Percentiles rank a stretch among this genome's conserved stretches.
phyloP scores from a whole-genome alignment of 2,329 filamentous ascomycete genomes.

The Aureobasidium sp. region DNA sequence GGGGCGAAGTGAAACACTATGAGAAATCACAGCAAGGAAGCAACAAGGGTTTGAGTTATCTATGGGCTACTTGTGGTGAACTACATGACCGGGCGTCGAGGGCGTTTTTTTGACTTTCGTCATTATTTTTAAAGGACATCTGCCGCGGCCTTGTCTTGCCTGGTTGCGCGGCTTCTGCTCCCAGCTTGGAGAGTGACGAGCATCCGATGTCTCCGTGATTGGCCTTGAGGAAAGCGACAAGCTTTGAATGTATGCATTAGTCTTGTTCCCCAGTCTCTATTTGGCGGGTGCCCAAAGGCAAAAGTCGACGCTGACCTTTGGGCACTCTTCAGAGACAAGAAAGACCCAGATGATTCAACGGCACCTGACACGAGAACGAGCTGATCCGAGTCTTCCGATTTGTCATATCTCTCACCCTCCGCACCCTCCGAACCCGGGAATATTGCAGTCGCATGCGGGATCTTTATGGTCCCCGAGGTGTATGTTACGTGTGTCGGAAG shows the following conservation, averaged over 20 bases:
- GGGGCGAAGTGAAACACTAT: constrained; percentile 3
- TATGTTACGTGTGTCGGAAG: constrained; percentile 3
- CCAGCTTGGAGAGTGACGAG: neutral
- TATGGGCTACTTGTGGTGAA: constrained; percentile 1
- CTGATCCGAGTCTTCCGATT: constrained; percentile 1
- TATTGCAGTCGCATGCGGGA: neutral
- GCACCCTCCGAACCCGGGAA: neutral
- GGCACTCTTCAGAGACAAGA: neutral
- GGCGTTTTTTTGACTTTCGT: constrained; percentile 8
- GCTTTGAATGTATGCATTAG: neutral
- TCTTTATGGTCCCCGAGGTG: neutral
- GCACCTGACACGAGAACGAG: neutral
- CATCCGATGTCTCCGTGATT: constrained; percentile 4
- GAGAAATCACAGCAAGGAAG: neutral
- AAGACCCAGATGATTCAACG: neutral
- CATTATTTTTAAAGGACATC: neutral
- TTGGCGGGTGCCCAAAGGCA: neutral
- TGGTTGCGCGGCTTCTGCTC: constrained; percentile 2
- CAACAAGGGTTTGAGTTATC: constrained; percentile 6
- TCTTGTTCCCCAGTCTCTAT: neutral
- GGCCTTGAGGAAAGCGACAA: neutral
- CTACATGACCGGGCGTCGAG: neutral
- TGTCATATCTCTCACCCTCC: neutral
- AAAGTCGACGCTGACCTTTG: neutral
- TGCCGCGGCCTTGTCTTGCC: constrained; percentile 6